These are phyloP conservation scores for Diaporthe nobilis DNA, from an alignment of 2,329 filamentous ascomycete species.

Conservation along the genomic window DNA sequence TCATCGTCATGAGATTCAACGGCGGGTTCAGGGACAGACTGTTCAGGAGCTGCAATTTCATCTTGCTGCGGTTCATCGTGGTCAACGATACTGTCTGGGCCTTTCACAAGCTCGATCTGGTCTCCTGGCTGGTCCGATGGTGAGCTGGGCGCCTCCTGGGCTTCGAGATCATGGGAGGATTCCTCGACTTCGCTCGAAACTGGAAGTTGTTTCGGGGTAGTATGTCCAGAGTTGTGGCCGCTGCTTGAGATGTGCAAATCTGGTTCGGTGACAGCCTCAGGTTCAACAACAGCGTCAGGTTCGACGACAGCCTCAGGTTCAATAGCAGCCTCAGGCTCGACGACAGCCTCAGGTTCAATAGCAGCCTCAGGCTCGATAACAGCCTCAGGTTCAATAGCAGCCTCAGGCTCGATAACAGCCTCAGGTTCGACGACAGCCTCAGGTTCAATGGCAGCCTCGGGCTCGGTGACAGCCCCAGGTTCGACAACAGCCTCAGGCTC, in stretches of 20 bases:
- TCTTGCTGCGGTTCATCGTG: background rate
- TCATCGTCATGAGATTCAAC: background rate
- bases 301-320: too few species aligned
- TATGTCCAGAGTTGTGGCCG: background rate
- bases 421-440: background rate
- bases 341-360: too few species aligned
- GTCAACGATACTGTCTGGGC: background rate
- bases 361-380: too few species aligned
- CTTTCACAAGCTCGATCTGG: background rate
- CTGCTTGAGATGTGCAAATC: background rate
- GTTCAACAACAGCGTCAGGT: background rate
- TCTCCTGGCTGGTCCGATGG: background rate
- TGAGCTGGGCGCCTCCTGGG: background rate
- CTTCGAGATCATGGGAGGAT: background rate
- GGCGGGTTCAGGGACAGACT: background rate
- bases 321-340: too few species aligned
- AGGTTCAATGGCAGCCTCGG: too few species aligned
- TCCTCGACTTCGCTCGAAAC: background rate
- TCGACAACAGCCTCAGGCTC: background rate
- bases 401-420: background rate
- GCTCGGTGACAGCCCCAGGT: background rate
- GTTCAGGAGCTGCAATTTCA: background rate
- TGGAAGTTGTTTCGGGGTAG: background rate
- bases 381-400: too few species aligned
- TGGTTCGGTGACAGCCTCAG: background rate